Evolutionary conservation across 116 monocot species (phyloP).

Genomic region (Phalaenopsis hybrid): DNA sequence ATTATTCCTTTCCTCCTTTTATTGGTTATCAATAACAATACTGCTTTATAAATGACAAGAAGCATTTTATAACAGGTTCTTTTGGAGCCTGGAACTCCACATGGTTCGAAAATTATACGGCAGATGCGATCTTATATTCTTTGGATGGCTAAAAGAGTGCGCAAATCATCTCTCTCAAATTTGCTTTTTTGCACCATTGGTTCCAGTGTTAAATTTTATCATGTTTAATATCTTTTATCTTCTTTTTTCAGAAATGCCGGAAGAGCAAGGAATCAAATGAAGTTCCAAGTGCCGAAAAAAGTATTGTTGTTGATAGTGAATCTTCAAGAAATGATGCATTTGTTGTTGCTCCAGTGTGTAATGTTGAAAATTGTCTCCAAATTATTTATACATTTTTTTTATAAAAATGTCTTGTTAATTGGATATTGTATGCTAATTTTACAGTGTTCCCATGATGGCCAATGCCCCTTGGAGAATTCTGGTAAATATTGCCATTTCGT

Average conservation of each 20-base stretch:
- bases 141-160: conserved; percentile 95
- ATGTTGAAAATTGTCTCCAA: background rate
- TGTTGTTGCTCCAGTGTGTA: conserved; percentile 95
- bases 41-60: background rate
- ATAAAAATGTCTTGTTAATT: background rate
- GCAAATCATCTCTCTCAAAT: conserved; percentile 2
- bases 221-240: background rate
- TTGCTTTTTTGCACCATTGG: background rate
- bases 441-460: conserved; percentile 78
- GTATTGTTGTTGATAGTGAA: conserved; percentile 26
- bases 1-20: background rate
- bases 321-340: conserved; percentile 44
- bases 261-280: conserved; percentile 32
- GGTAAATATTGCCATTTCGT: conserved; percentile 78
- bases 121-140: conserved; percentile 94
- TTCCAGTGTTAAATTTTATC: background rate
- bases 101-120: conserved; percentile 76
- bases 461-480: conserved; percentile 59
- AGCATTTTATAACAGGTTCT: conserved; percentile 46
- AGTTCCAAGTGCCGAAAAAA: conserved; percentile 25
- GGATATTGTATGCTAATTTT: background rate
- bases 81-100: conserved; percentile 97
- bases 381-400: conserved; percentile 1
- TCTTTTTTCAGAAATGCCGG: conserved; percentile 57
- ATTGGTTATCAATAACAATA: background rate